These are phyloP conservation scores for Salix koriyanagi DNA, from an alignment of 345 rosid genomes.

Conservation along the genomic window DNA sequence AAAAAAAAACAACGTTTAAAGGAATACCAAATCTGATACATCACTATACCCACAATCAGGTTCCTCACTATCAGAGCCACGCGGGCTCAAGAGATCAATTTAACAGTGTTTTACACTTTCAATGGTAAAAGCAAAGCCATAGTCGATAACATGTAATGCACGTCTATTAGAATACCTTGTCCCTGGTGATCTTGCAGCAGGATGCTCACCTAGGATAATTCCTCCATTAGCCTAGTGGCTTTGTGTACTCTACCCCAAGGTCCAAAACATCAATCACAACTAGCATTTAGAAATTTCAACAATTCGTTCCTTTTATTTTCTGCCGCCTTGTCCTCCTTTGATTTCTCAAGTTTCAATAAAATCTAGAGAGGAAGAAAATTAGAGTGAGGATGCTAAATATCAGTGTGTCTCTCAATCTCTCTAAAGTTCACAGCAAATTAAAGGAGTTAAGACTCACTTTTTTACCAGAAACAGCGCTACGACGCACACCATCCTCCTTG, in stretches of 20 bases:
- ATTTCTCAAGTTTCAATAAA: constrained; percentile 79
- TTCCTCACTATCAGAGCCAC: not conserved
- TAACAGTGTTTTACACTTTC: not conserved
- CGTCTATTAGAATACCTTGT: not conserved
- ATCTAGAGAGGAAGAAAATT: constrained; percentile 42
- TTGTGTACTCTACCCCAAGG: not conserved
- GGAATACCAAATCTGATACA: not conserved
- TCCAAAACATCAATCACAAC: constrained; percentile 62
- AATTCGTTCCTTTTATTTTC: constrained; percentile 84
- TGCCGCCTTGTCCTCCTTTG: constrained; percentile 92
- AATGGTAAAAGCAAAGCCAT: not conserved
- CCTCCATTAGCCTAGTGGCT: not conserved
- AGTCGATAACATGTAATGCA: not conserved
- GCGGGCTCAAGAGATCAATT: not conserved
- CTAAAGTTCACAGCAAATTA: not conserved
- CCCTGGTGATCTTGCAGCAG: not conserved
- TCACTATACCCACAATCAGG: not conserved
- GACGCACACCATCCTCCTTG: constrained; percentile 73
- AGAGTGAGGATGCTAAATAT: not conserved
- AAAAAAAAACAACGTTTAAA: not conserved
- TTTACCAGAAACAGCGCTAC: constrained; percentile 97
- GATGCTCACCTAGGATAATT: not conserved
- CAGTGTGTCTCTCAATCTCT: not conserved
- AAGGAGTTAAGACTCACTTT: constrained; percentile 40
- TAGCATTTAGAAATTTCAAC: constrained; percentile 93